Percentiles rank a stretch among this genome's conserved stretches.
Evolutionary conservation across 2,329 filamentous ascomycete genomes (phyloP).

Genomic region (Penicillium sp.): DNA sequence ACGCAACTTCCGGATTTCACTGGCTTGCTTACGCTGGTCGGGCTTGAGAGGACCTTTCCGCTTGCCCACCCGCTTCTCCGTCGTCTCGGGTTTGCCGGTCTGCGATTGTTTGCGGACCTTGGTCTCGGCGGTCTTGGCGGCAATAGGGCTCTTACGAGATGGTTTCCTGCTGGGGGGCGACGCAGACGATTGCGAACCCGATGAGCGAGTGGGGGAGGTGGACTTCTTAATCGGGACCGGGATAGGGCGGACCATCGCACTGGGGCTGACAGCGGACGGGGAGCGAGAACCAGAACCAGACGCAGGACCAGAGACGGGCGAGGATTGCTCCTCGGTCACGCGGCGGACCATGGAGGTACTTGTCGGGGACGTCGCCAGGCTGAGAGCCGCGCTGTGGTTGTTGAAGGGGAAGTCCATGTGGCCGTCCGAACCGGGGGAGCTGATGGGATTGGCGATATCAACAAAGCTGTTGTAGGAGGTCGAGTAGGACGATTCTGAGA

Average conservation of each 20-base stretch:
- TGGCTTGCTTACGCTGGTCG: slow-evolving; percentile 93
- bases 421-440: slow-evolving; percentile 80
- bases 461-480: slow-evolving; percentile 79
- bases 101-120: slow-evolving; percentile 76
- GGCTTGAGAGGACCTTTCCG: slow-evolving; percentile 87
- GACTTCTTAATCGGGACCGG: slow-evolving; percentile 52
- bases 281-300: slow-evolving; percentile 49
- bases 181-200: slow-evolving; percentile 63
- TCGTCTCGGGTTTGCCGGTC: slow-evolving; percentile 76
- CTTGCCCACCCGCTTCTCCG: slow-evolving; percentile 91
- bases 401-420: slow-evolving; percentile 62
- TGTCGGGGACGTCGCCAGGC: slow-evolving; percentile 29
- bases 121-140: slow-evolving; percentile 79
- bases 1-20: slow-evolving; percentile 92
- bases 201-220: slow-evolving; percentile 62
- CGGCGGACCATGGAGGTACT: slow-evolving; percentile 41
- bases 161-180: slow-evolving; percentile 68
- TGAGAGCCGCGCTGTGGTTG: slow-evolving; percentile 26
- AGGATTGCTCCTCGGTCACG: slow-evolving; percentile 47
- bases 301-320: slow-evolving; percentile 21
- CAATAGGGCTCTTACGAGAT: slow-evolving; percentile 72
- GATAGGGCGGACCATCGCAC: slow-evolving; percentile 69
- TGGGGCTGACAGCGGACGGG: slow-evolving; percentile 64
- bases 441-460: slow-evolving; percentile 77
- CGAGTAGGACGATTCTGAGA: slow-evolving; percentile 81